These are phyloP conservation scores for Allium fistulosum DNA, from an alignment of 106 monocot genomes.

Conservation along the genomic window DNA sequence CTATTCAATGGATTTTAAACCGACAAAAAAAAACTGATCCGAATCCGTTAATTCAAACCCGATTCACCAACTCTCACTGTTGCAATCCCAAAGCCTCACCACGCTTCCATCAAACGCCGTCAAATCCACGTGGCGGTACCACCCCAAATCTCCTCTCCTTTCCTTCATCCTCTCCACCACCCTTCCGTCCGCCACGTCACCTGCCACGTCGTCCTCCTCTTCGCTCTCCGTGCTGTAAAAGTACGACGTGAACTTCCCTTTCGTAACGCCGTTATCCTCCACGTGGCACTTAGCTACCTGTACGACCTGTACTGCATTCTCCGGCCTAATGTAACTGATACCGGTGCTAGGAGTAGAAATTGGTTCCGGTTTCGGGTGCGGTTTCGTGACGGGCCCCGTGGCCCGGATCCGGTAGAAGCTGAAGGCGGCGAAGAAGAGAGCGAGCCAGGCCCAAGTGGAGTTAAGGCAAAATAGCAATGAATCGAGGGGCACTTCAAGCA, in stretches of 20 bases:
- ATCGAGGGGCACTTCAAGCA: slow-evolving; percentile 32
- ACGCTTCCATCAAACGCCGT: slow-evolving; percentile 61
- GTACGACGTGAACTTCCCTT: slow-evolving; percentile 21
- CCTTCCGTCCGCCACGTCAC: background rate
- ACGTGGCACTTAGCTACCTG: background rate
- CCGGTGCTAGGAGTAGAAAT: too few relatives aligned
- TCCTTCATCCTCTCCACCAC: slow-evolving; percentile 1
- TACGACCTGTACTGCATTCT: too few relatives aligned
- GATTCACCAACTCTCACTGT: slow-evolving; percentile 1
- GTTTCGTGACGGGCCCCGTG: background rate
- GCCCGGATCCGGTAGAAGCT: slow-evolving; percentile 22
- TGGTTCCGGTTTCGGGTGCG: background rate
- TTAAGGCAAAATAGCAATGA: slow-evolving; percentile 21
- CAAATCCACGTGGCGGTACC: slow-evolving; percentile 54
- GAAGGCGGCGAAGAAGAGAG: slow-evolving; percentile 20
- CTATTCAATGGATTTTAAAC: too few relatives aligned
- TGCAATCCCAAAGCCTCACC: slow-evolving; percentile 47
- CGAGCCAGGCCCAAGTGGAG: slow-evolving; percentile 16
- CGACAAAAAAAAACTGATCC: too few relatives aligned
- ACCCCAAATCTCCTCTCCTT: slow-evolving; percentile 32
- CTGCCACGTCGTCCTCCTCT: background rate
- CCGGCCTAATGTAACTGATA: too few relatives aligned
- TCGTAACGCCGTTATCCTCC: background rate
- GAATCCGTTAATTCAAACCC: background rate
- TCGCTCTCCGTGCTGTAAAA: slow-evolving; percentile 1